Evolutionary conservation across 192 early-diverging fungal species (phyloP).

Genomic region (Umbelopsis isabellina): DNA sequence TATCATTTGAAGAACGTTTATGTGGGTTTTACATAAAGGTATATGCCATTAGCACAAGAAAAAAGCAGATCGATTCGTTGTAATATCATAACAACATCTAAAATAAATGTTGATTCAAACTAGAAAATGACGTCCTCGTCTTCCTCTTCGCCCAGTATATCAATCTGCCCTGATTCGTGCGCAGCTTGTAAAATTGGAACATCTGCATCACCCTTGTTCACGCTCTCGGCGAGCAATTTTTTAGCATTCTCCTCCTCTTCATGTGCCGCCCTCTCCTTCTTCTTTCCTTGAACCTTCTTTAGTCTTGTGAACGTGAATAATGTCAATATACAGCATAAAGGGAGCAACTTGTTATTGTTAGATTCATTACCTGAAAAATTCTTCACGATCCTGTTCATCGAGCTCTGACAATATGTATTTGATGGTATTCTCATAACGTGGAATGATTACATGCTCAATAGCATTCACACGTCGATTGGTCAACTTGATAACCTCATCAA

Average conservation of each 20-base stretch:
- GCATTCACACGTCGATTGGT: slow-evolving; percentile 99
- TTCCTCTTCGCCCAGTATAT: slow-evolving; percentile 36
- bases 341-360: not conserved
- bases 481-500: slow-evolving; percentile 99
- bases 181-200: slow-evolving; percentile 28
- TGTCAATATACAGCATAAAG: not conserved
- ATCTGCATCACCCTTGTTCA: slow-evolving; percentile 18
- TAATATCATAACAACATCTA: not conserved
- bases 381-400: slow-evolving; percentile 98
- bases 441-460: slow-evolving; percentile 99
- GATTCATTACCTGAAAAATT: slow-evolving; percentile 82
- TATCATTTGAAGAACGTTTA: slow-evolving; percentile 17
- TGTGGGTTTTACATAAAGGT: not conserved
- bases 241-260: slow-evolving; percentile 50
- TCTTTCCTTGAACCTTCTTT: slow-evolving; percentile 99
- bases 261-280: slow-evolving; percentile 80
- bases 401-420: slow-evolving; percentile 94
- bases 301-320: slow-evolving; percentile 52
- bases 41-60: slow-evolving; percentile 12
- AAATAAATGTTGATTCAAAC: not conserved
- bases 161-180: slow-evolving; percentile 37
- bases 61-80: not conserved
- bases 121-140: slow-evolving; percentile 42
- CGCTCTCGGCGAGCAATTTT: slow-evolving; percentile 20
- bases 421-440: slow-evolving; percentile 98